Conservation (phyloP, 2,329 filamentous ascomycete genomes). For the Byssochlamys sp. region DNA sequence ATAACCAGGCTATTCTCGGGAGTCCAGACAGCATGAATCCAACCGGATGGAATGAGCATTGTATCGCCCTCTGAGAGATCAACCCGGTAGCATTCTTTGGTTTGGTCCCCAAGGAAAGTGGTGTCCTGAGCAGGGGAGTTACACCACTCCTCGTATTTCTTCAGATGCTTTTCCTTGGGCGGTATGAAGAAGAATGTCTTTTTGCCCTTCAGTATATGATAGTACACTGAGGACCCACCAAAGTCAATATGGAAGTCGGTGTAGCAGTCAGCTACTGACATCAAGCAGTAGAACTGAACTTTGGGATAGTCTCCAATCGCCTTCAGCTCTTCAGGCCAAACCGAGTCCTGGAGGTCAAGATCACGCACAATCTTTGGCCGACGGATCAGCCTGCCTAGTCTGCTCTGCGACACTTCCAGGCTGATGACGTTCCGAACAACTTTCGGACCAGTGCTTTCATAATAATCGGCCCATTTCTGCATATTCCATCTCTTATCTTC, state of each 20-base stretch:
- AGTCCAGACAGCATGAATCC: constrained; percentile 65
- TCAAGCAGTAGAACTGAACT: constrained; percentile 60
- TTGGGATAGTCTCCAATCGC: constrained; percentile 51
- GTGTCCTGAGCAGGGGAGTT: constrained; percentile 57
- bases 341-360: constrained; percentile 45
- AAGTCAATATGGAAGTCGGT: constrained; percentile 66
- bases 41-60: constrained; percentile 61
- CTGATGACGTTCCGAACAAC: constrained; percentile 61
- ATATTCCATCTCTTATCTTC: constrained; percentile 57
- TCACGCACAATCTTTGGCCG: constrained; percentile 57
- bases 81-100: constrained; percentile 58
- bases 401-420: constrained; percentile 56
- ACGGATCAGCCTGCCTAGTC: constrained; percentile 51
- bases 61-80: constrained; percentile 59
- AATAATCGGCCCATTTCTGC: constrained; percentile 59
- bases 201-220: constrained; percentile 58
- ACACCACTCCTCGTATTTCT: constrained; percentile 64
- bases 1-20: constrained; percentile 60
- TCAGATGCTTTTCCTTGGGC: constrained; percentile 57
- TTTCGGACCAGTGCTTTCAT: constrained; percentile 51
- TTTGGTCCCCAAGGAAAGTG: constrained; percentile 55
- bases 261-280: constrained; percentile 62
- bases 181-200: constrained; percentile 66
- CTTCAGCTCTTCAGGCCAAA: constrained; percentile 43
- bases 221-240: constrained; percentile 61